Evolutionary conservation across 2,329 filamentous ascomycete genomes (phyloP), one percentile per base, ranked within the genome.

Genomic region (Colletotrichum echinochloae): DNA sequence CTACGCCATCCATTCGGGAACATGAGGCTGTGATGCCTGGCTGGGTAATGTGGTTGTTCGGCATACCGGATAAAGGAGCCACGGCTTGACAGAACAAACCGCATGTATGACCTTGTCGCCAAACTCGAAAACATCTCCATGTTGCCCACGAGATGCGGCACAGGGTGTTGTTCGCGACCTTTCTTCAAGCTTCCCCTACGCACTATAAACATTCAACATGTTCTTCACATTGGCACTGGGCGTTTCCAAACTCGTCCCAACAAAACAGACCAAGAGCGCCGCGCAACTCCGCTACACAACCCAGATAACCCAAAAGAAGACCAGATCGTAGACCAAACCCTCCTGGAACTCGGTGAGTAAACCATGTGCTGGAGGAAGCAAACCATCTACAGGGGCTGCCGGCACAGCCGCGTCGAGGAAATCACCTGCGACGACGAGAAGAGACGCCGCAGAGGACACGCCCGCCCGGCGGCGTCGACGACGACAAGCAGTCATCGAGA

Each of bases 291-390:
- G 3, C 12, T 23, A 37, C 52, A 18, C 37, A 23, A 37, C 11
- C n/a, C 14, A 18, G 35, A 20, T 44, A 23, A 6, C 44, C 44
- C 41, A 20, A 46, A n/a, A 23, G 8, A 46, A n/a, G 12, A 3
- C 44, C 37, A 35, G 44, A 16, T 4, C 1, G 2, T 16, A 28
- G 12, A 12, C 30, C 6, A 6, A 65, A 23, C 14, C 16, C 8
- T 44, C 0, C 18, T 20, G 28, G 26, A 7, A 26, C 37, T 9
- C n/a, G 2, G 16, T 16, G 1, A 44, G 37, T 23, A 33, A 60
- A 3, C 11, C 8, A 70, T 70, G 66, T 70, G 66, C 62, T 70
- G 44, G 54, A 60, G 30, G 7, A 70, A 70, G 39, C 62, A 70
- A 39, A 66, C 33, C 37, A 48, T 60, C 44, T 70, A 44, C 37